Percentiles rank a stretch among this genome's conserved stretches.
Conservation (phyloP, 495 filamentous ascomycete genomes). For the Aspergillus kassunensis region DNA sequence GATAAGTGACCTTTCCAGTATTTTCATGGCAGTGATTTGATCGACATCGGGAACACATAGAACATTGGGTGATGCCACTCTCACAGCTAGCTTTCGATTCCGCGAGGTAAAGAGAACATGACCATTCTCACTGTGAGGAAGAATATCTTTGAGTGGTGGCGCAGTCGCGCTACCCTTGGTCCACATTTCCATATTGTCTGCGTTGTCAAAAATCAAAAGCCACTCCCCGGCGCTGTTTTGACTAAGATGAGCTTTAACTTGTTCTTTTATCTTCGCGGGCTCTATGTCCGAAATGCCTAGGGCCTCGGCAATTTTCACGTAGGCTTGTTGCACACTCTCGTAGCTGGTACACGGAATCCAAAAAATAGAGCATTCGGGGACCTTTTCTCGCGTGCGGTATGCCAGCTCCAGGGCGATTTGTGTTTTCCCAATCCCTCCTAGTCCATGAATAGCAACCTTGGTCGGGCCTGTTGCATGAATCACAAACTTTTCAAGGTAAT, state of each 20-base stretch:
- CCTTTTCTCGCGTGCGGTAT: conserved; percentile 18
- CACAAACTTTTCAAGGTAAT: conserved; percentile 4
- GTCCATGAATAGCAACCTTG: conserved; percentile 30
- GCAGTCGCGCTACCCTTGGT: not conserved
- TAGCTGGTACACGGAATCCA: conserved; percentile 5
- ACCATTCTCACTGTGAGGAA: not conserved
- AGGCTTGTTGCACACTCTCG: not conserved
- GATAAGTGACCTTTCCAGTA: not conserved
- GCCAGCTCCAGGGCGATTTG: conserved; percentile 38
- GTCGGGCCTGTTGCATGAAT: not conserved
- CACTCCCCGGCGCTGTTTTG: not conserved
- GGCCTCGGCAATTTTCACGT: not conserved
- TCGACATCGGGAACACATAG: not conserved
- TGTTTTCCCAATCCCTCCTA: conserved; percentile 42
- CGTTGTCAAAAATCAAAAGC: conserved; percentile 4
- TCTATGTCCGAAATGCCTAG: not conserved
- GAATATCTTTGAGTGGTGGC: not conserved
- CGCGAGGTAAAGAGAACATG: not conserved
- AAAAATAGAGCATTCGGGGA: conserved; percentile 16
- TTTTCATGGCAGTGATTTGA: not conserved
- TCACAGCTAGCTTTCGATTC: not conserved
- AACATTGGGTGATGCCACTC: not conserved
- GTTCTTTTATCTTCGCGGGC: not conserved
- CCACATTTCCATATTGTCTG: not conserved
- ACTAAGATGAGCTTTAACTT: not conserved